Evolutionary conservation across 164 flowering plant species (phyloP), one percentile per base, ranked within the genome.

Genomic region (Berberis vulgaris): DNA sequence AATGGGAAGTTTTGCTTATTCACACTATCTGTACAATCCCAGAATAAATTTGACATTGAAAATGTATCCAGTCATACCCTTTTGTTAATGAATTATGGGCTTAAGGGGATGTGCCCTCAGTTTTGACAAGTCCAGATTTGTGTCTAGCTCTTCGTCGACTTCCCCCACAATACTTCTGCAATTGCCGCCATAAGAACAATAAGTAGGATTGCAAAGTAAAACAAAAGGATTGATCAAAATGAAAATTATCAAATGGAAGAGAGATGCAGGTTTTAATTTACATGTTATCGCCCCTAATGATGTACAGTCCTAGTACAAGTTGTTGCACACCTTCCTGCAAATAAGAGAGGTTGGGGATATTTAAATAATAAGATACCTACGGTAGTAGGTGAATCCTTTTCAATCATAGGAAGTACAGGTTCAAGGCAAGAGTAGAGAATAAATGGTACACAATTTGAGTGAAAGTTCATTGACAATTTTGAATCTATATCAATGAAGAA

Each of bases 211-310:
- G 9, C 46, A 60, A 49, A 13, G 45, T 45, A 3, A 26, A n/a
- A 7, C 5, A 38, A 1, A 61, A 45, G 13, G 41, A 56, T 26
- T 26, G 26, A 26, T 0, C 26, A 26, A 26, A 26, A 26, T 26
- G 26, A 26, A 26, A 26, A 26, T 26, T 26, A 26, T 26, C 26
- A 26, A 26, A 26, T 26, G 26, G 50, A 40, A 57, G 43, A 63
- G 54, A 11, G 57, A 1, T 71, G 62, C 26, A 26, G 26, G 26
- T 26, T 26, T 26, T 26, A 26, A 26, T 26, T 26, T 78, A 90
- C 97, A 93, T 90, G 86, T 90, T 93, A 75, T 93, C 97, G 10
- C 97, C 98, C 75, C 97, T 82, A 54, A 90, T 90, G 74, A 93
- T 90, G 83, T 90, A 93, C 72, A 93, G 71, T 10, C 98, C 98